phyloP scores from a whole-genome alignment of 192 early-diverging fungal genomes.

The Glomus cerebriforme region DNA sequence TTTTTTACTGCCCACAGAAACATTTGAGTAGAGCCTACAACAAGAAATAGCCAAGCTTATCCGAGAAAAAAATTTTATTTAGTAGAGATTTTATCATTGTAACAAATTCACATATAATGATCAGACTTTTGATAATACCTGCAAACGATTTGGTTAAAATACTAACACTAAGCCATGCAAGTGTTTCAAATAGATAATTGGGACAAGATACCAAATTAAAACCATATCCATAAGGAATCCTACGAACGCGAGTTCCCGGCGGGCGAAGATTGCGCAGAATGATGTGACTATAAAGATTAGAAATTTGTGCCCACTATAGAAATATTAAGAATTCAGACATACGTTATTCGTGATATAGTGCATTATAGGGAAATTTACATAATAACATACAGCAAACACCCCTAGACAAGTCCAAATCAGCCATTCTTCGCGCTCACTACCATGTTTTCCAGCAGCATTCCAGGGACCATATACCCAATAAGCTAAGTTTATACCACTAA shows the following conservation, averaged over 20 bases:
- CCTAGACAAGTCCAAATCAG: conserved; percentile 47
- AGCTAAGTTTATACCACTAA: conserved; percentile 82
- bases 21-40: conserved; percentile 83
- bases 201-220: conserved; percentile 89
- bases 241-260: conserved; percentile 78
- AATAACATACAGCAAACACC: conserved; percentile 60
- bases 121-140: conserved; percentile 35
- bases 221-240: conserved; percentile 90
- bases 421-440: conserved; percentile 47
- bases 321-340: conserved; percentile 26
- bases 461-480: conserved; percentile 88
- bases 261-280: conserved; percentile 92
- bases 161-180: conserved; percentile 78
- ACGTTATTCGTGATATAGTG: conserved; percentile 33
- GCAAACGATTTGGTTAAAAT: conserved; percentile 72
- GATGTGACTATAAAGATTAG: conserved; percentile 82
- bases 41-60: conserved; percentile 63
- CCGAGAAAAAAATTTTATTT: conserved; percentile 13
- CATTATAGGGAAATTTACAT: conserved; percentile 26
- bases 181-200: conserved; percentile 91
- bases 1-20: conserved; percentile 96
- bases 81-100: background rate
- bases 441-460: conserved; percentile 54
- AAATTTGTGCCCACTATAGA: conserved; percentile 73
- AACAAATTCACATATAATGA: background rate